phyloP scores from a whole-genome alignment of 257 asterid genomes.

The Rubia yunnanensis region DNA sequence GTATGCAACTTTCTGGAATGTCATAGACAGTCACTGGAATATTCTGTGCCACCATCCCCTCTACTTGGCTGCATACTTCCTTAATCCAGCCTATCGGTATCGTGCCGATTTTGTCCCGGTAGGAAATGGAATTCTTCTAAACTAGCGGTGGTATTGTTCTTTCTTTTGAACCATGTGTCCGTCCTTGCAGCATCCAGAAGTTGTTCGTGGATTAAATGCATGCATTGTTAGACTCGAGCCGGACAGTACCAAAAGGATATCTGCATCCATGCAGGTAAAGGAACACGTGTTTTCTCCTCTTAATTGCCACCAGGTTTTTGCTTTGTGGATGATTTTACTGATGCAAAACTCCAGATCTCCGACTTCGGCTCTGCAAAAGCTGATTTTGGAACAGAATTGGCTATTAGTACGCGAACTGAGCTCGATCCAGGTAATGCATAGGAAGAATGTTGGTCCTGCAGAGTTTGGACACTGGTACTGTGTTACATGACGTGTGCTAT shows the following conservation, averaged over 20 bases:
- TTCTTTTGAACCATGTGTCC: constrained; percentile 16
- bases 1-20: constrained; percentile 68
- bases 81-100: constrained; percentile 77
- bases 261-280: constrained; percentile 88
- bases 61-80: constrained; percentile 74
- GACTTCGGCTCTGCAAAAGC: constrained; percentile 86
- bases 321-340: neutral
- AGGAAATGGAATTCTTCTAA: constrained; percentile 23
- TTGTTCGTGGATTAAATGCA: constrained; percentile 81
- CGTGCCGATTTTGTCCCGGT: constrained; percentile 80
- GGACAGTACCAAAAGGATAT: constrained; percentile 68
- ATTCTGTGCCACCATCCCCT: constrained; percentile 74
- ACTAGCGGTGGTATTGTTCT: constrained; percentile 6
- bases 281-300: neutral
- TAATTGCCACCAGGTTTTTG: neutral
- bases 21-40: constrained; percentile 67
- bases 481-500: neutral
- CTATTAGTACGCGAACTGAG: constrained; percentile 77
- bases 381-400: constrained; percentile 94
- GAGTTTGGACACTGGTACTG: neutral
- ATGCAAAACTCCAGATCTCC: constrained; percentile 47
- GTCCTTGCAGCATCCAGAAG: constrained; percentile 71
- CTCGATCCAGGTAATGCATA: constrained; percentile 74
- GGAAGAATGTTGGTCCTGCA: constrained; percentile 9
- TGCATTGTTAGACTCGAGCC: constrained; percentile 78